Percentiles rank a stretch among this genome's conserved stretches.
phyloP scores from a whole-genome alignment of 306 rosid genomes.

The Pyrus bretschneideri region DNA sequence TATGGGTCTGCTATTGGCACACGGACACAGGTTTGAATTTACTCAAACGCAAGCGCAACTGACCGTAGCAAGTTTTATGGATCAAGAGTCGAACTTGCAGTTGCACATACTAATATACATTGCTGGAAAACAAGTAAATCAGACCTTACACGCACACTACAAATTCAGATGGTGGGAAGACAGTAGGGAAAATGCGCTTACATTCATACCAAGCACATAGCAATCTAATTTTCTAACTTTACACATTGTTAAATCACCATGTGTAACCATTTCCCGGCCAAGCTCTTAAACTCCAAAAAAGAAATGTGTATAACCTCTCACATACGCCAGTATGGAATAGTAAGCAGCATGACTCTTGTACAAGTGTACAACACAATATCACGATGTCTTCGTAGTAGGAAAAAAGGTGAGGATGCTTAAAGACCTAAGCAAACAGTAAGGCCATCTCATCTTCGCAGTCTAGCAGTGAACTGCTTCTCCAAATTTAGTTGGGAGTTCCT shows the following conservation, averaged over 20 bases:
- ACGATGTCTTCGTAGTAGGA: not conserved
- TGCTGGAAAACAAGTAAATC: not conserved
- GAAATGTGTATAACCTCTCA: not conserved
- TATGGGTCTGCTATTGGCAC: too few relatives aligned
- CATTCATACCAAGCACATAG: not conserved
- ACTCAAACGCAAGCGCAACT: too few relatives aligned
- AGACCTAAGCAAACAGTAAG: constrained; percentile 97
- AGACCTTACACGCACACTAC: not conserved
- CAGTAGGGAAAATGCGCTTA: not conserved
- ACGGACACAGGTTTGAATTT: too few relatives aligned
- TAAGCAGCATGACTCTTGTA: constrained; percentile 9
- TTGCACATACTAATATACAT: too few relatives aligned
- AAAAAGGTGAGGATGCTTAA: constrained; percentile 25
- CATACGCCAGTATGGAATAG: not conserved
- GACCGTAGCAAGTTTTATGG: too few relatives aligned
- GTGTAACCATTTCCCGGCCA: constrained; percentile 1
- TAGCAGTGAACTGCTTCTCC: constrained; percentile 95
- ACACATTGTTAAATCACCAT: not conserved
- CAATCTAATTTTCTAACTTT: not conserved
- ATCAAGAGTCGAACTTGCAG: too few relatives aligned
- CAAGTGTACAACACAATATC: constrained; percentile 1
- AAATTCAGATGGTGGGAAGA: not conserved
- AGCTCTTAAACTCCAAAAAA: not conserved
- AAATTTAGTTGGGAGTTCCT: constrained; percentile 88
- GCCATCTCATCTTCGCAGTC: constrained; percentile 95